Conservation (phyloP, 768 basidiomycete genomes). For the Paxillus involutus region DNA sequence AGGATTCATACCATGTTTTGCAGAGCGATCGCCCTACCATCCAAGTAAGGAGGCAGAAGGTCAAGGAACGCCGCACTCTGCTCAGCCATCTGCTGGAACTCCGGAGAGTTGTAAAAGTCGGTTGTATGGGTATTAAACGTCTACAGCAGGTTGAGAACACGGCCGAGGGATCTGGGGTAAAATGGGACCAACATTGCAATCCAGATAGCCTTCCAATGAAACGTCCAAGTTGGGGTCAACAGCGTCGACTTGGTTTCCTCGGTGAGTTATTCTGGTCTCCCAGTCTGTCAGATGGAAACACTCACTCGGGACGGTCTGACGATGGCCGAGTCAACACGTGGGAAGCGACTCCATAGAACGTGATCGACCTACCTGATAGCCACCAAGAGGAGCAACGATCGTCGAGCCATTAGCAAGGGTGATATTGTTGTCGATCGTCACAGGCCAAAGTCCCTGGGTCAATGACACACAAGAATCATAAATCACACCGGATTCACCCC, state of each 20-base stretch:
- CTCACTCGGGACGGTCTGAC: conserved; percentile 43
- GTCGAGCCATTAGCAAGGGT: conserved; percentile 67
- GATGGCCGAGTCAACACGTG: conserved; percentile 15
- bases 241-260: conserved; percentile 48
- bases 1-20: conserved; percentile 52
- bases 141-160: conserved; percentile 28
- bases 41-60: conserved; percentile 50
- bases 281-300: background rate
- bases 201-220: conserved; percentile 66
- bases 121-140: conserved; percentile 47
- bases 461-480: conserved; percentile 66
- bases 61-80: conserved; percentile 50
- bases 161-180: background rate
- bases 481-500: conserved; percentile 68
- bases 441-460: conserved; percentile 68
- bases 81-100: conserved; percentile 45
- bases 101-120: conserved; percentile 53
- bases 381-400: conserved; percentile 56
- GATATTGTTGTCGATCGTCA: conserved; percentile 42
- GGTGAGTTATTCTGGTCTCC: conserved; percentile 3
- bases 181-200: conserved; percentile 47
- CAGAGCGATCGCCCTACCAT: conserved; percentile 50
- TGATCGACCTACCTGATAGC: conserved; percentile 54
- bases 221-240: conserved; percentile 62
- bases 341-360: background rate